A percentile compares a stretch with the other conserved stretches of the same genome.
Conservation (phyloP, 768 basidiomycete genomes). For the Mrakia hoshinonis region DNA sequence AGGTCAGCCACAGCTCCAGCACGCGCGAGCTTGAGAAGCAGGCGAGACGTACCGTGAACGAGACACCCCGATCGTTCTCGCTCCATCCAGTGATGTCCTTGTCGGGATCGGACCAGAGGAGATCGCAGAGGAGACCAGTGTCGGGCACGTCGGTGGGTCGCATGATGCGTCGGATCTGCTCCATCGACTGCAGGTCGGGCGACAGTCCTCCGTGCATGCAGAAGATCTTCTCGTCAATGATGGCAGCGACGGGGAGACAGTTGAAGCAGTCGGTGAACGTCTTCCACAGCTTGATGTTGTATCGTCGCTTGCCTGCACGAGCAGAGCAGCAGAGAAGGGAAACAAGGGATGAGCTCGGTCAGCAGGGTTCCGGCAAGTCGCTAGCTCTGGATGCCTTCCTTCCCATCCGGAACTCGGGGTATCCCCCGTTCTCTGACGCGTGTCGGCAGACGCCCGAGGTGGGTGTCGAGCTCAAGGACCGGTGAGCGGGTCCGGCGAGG, state of each 20-base stretch:
- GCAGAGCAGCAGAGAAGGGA: neutral
- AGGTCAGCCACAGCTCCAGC: neutral
- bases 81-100: conserved; percentile 99
- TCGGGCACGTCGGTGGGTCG: conserved; percentile 98
- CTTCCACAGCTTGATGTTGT: conserved; percentile 99
- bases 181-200: conserved; percentile 97
- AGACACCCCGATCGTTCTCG: conserved; percentile 97
- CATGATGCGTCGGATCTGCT: conserved; percentile 98
- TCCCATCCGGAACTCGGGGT: neutral
- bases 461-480: too few species aligned
- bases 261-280: conserved; percentile 99
- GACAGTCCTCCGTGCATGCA: conserved; percentile 48
- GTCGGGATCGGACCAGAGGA: conserved; percentile 98
- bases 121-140: conserved; percentile 92
- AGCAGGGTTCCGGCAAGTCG: neutral
- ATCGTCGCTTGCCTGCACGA: conserved; percentile 85
- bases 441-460: too few species aligned
- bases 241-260: conserved; percentile 46
- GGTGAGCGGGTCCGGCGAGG: too few species aligned
- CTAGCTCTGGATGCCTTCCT: neutral
- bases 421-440: too few species aligned
- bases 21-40: too few species aligned
- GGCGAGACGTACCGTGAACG: conserved; percentile 55
- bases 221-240: conserved; percentile 98
- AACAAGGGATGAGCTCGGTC: neutral